Conservation (phyloP, 176 grass and related monocot genomes). For the Thinopyrum elongatum region DNA sequence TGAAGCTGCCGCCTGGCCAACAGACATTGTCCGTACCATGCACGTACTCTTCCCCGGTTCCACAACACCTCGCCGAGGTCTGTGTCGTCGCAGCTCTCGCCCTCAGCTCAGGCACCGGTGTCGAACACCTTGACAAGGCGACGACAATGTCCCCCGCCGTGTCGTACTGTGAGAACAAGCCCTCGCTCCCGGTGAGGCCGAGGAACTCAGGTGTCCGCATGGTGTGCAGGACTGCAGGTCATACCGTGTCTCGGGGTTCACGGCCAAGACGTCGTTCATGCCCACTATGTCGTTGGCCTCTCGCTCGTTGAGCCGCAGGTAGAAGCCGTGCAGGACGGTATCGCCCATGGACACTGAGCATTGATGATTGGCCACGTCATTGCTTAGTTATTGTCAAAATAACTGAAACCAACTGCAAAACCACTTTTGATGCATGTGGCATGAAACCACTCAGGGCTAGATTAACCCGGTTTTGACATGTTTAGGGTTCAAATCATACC, state of each 20-base stretch:
- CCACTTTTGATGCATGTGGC: too few relatives aligned
- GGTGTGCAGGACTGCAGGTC: constrained; percentile 82
- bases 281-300: constrained; percentile 45
- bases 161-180: constrained; percentile 44
- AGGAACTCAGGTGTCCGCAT: constrained; percentile 94
- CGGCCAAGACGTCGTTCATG: constrained; percentile 43
- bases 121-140: constrained; percentile 50
- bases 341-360: too few relatives aligned
- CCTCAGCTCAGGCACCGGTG: constrained; percentile 80
- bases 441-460: too few relatives aligned
- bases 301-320: constrained; percentile 35
- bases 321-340: too few relatives aligned
- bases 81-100: constrained; percentile 70
- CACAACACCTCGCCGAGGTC: constrained; percentile 43
- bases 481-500: too few relatives aligned
- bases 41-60: constrained; percentile 69
- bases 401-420: too few relatives aligned
- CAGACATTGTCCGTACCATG: constrained; percentile 77
- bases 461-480: too few relatives aligned
- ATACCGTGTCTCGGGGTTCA: constrained; percentile 64
- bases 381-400: too few relatives aligned
- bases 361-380: too few relatives aligned
- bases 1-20: constrained; percentile 76
- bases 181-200: constrained; percentile 42
- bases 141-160: constrained; percentile 61